Evolutionary conservation across 495 filamentous ascomycete genomes (phyloP).

Genomic region (Aspergillus baeticus): DNA sequence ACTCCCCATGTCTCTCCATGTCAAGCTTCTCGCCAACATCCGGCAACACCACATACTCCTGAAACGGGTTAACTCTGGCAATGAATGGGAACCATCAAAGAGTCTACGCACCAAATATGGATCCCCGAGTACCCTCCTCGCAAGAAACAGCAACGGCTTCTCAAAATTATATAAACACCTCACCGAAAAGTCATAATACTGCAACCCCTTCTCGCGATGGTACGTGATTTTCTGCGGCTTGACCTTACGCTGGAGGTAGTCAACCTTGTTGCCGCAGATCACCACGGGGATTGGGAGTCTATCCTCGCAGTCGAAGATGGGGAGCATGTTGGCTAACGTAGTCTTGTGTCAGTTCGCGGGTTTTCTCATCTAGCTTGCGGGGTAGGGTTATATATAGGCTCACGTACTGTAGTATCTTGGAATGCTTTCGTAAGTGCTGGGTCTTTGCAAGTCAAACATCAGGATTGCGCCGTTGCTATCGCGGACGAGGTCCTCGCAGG

Average conservation of each 20-base stretch:
- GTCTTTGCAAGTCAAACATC: neutral
- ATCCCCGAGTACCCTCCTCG: neutral
- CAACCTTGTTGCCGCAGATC: neutral
- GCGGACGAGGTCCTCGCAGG: neutral
- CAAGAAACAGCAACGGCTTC: neutral
- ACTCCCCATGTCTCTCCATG: no score
- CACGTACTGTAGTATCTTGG: neutral
- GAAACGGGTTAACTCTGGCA: no score
- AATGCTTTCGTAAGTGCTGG: neutral
- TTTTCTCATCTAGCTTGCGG: no score
- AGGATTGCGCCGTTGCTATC: neutral
- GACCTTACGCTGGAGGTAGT: neutral
- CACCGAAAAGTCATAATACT: conserved; percentile 1
- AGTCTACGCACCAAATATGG: neutral
- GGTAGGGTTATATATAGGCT: no score
- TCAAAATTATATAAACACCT: neutral
- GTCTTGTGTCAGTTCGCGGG: neutral
- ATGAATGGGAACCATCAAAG: no score
- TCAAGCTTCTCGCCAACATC: no score
- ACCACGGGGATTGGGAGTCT: neutral
- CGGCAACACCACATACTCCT: no score
- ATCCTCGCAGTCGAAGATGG: neutral
- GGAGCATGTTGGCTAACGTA: neutral
- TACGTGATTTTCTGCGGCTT: neutral
- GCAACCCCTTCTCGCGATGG: neutral